phyloP scores from a whole-genome alignment of 1,284 basidiomycete species.

The Microbotryomycetes sp. region DNA sequence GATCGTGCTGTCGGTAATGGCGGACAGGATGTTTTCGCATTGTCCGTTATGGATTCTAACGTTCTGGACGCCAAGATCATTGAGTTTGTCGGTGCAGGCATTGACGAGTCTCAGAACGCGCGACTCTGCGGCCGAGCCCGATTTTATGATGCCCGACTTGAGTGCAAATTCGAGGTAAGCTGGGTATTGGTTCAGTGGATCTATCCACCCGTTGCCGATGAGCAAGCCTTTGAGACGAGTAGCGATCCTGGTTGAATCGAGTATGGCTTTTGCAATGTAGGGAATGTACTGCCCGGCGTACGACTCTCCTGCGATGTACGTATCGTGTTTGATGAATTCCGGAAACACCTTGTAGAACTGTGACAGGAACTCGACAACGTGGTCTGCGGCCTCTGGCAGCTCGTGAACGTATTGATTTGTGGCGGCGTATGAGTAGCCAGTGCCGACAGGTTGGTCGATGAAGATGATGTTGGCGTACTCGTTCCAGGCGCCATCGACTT shows the following conservation, averaged over 20 bases:
- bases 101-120: conserved; percentile 57
- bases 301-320: conserved; percentile 85
- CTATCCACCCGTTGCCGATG: conserved; percentile 98
- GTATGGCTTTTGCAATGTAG: conserved; percentile 61
- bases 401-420: conserved; percentile 79
- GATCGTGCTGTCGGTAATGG: conserved; percentile 56
- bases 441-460: conserved; percentile 92
- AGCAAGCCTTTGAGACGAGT: conserved; percentile 64
- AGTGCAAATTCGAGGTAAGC: conserved; percentile 82
- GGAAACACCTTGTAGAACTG: conserved; percentile 90
- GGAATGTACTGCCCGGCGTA: conserved; percentile 99
- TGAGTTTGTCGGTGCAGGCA: conserved; percentile 50
- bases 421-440: conserved; percentile 82
- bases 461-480: conserved; percentile 97
- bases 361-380: conserved; percentile 73
- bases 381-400: conserved; percentile 65
- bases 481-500: conserved; percentile 89
- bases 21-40: conserved; percentile 62
- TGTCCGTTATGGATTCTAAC: conserved; percentile 55
- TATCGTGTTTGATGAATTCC: conserved; percentile 74
- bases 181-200: conserved; percentile 79
- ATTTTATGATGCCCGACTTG: conserved; percentile 67
- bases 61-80: conserved; percentile 46
- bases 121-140: conserved; percentile 61
- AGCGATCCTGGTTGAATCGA: conserved; percentile 41